These are phyloP conservation scores for Debaryomyces robertsiae DNA, from an alignment of 1,139 yeast genomes.

Conservation along the genomic window DNA sequence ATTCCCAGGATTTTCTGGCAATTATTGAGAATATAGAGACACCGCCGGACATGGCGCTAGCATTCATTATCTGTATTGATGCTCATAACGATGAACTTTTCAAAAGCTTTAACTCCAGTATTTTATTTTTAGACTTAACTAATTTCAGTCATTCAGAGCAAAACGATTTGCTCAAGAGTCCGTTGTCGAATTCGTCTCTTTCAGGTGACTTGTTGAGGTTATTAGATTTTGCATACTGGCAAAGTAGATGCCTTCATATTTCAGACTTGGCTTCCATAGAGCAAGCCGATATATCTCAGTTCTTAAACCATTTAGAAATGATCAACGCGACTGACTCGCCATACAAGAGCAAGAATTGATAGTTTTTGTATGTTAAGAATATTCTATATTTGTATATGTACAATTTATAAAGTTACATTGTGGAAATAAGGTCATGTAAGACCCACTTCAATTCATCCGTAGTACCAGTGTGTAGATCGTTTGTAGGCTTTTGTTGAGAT, in stretches of 20 bases:
- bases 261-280: slow-evolving; percentile 14
- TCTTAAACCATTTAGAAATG: slow-evolving; percentile 18
- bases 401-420: slow-evolving; percentile 26
- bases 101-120: slow-evolving; percentile 15
- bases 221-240: slow-evolving; percentile 21
- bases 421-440: slow-evolving; percentile 55
- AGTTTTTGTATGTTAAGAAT: slow-evolving; percentile 2
- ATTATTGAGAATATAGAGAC: slow-evolving; percentile 8
- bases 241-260: slow-evolving; percentile 28
- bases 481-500: slow-evolving; percentile 13
- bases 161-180: slow-evolving; percentile 2
- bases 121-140: slow-evolving; percentile 21
- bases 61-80: slow-evolving; percentile 12
- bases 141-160: slow-evolving; percentile 6
- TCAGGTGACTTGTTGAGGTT: slow-evolving; percentile 9
- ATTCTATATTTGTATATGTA: slow-evolving; percentile 6
- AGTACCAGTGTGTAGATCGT: slow-evolving; percentile 52
- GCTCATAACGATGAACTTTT: slow-evolving; percentile 7
- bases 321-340: slow-evolving; percentile 23
- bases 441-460: slow-evolving; percentile 73
- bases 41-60: slow-evolving; percentile 7
- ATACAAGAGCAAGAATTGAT: slow-evolving; percentile 19
- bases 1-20: slow-evolving; percentile 4
- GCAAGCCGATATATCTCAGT: slow-evolving; percentile 11
- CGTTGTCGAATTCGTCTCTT: background rate